phyloP scores from a whole-genome alignment of 2,329 filamentous ascomycete species.

The Microdochium trichocladiopsis region DNA sequence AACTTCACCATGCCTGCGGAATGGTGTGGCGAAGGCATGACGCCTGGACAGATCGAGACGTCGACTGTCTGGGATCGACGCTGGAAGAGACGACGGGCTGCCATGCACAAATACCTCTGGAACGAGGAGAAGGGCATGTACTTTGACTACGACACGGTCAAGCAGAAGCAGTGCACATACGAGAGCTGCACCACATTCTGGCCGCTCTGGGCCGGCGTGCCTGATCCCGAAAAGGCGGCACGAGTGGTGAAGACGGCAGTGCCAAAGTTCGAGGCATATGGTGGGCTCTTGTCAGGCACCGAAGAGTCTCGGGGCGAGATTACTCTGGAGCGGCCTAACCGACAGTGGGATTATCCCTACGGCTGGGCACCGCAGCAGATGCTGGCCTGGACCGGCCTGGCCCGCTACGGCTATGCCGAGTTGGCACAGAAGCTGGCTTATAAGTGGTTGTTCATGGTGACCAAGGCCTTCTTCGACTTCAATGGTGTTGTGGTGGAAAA shows the following conservation, averaged over 20 bases:
- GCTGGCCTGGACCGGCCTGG: conserved; percentile 88
- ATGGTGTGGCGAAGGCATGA: conserved; percentile 64
- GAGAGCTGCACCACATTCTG: conserved; percentile 94
- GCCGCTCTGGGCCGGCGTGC: conserved; percentile 92
- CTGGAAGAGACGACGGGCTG: conserved; percentile 73
- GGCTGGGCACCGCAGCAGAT: conserved; percentile 99
- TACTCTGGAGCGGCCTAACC: conserved; percentile 77
- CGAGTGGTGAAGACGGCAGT: conserved; percentile 74
- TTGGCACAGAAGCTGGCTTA: conserved; percentile 88
- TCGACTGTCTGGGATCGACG: conserved; percentile 88
- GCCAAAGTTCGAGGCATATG: conserved; percentile 80
- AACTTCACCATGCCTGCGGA: conserved; percentile 74
- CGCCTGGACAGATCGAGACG: conserved; percentile 65
- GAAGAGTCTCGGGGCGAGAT: conserved; percentile 79
- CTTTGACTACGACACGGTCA: conserved; percentile 91
- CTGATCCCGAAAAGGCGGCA: conserved; percentile 79
- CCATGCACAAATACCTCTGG: conserved; percentile 92
- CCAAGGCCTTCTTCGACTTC: conserved; percentile 96
- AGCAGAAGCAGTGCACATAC: conserved; percentile 73
- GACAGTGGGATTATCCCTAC: conserved; percentile 98
- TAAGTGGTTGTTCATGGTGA: conserved; percentile 98
- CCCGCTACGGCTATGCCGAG: conserved; percentile 85
- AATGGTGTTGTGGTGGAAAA: conserved; percentile 98
- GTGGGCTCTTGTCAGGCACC: conserved; percentile 83
- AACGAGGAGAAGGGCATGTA: conserved; percentile 89